A percentile compares a stretch with the other conserved stretches of the same genome.
Evolutionary conservation across 306 rosid species (phyloP).

Genomic region (Malus domestica): DNA sequence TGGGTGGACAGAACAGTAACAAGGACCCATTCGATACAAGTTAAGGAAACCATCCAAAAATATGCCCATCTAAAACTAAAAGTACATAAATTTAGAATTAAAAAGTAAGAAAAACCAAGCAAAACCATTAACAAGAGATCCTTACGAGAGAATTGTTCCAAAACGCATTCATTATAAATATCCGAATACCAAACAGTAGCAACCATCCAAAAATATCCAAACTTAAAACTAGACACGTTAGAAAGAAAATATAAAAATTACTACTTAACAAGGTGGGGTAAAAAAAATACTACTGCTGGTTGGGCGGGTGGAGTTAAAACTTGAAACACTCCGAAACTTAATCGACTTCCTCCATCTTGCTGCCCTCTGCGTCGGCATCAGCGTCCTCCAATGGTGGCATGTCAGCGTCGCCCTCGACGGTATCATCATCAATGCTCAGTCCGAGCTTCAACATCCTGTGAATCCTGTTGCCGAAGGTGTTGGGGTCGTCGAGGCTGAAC

Average conservation of each 20-base stretch:
- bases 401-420: conserved; percentile 56
- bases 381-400: conserved; percentile 89
- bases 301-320: not conserved
- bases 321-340: conserved; percentile 13
- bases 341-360: conserved; percentile 98
- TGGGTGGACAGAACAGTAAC: too few species aligned
- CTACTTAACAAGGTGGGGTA: not conserved
- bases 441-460: conserved; percentile 96
- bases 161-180: not conserved
- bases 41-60: too few species aligned
- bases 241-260: not conserved
- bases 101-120: too few species aligned
- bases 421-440: conserved; percentile 84
- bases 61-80: too few species aligned
- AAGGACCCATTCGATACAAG: too few species aligned
- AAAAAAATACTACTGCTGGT: not conserved
- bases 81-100: too few species aligned
- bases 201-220: not conserved
- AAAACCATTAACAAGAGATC: not conserved
- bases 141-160: not conserved
- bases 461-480: conserved; percentile 92
- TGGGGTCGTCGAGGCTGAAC: conserved; percentile 93
- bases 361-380: conserved; percentile 74
- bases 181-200: not conserved
- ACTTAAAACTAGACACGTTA: not conserved